Conservation (phyloP, 2,329 filamentous ascomycete species). For the Botryosphaeria dothidea region DNA sequence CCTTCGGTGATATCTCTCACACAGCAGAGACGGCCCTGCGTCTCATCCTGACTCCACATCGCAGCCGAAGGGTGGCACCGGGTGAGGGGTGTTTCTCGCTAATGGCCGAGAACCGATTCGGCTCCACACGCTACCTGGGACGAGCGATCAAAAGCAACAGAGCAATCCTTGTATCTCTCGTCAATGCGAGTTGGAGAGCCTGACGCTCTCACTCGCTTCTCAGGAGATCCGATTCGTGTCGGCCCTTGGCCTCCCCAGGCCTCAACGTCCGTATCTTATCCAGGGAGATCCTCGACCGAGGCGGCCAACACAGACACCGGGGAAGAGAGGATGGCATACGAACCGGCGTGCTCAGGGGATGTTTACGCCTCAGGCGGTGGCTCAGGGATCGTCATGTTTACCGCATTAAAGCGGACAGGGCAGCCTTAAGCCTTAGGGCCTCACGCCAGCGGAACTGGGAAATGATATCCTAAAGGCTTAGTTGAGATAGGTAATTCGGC, state of each 20-base stretch:
- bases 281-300: background rate
- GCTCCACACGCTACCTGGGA: conserved; percentile 1
- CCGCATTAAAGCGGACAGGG: conserved; percentile 3
- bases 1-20: background rate
- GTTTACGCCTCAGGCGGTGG: background rate
- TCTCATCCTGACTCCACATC: background rate
- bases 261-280: background rate
- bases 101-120: background rate
- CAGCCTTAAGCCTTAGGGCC: background rate
- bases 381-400: conserved; percentile 7
- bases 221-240: background rate
- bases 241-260: background rate
- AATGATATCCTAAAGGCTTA: background rate
- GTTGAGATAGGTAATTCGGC: background rate
- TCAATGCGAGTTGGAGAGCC: background rate
- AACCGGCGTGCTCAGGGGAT: background rate
- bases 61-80: background rate
- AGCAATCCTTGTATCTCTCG: background rate
- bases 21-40: background rate
- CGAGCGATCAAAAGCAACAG: background rate
- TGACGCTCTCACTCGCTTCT: background rate
- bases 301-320: background rate
- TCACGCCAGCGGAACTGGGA: background rate
- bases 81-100: background rate
- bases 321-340: background rate